Evolutionary conservation across 2,329 filamentous ascomycete genomes (phyloP).

Genomic region (Fusarium temperatum): DNA sequence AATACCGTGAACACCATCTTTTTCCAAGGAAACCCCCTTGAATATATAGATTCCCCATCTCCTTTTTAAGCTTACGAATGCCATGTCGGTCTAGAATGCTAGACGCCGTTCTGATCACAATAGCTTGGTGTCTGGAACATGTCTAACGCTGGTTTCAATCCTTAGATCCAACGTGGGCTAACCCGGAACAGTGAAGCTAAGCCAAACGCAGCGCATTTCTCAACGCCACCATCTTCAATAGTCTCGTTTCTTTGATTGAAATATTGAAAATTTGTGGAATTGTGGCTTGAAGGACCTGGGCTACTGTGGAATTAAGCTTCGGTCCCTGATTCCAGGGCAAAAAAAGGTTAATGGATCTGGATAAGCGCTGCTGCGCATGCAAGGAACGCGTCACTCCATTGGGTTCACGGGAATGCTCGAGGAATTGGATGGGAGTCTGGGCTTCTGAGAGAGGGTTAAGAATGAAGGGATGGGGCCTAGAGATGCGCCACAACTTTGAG

Average conservation of each 20-base stretch:
- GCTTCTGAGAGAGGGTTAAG: neutral
- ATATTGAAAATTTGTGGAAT: slow-evolving; percentile 18
- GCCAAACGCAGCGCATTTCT: neutral
- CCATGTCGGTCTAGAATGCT: slow-evolving; percentile 13
- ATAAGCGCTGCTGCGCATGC: neutral
- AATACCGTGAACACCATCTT: neutral
- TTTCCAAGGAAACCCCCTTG: neutral
- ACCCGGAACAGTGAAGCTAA: neutral
- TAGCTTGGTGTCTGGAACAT: slow-evolving; percentile 13
- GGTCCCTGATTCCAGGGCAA: slow-evolving; percentile 22
- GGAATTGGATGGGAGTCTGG: neutral
- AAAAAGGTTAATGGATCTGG: neutral
- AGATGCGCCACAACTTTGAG: too few species aligned
- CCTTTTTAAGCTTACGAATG: neutral
- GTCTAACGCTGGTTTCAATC: slow-evolving; percentile 1
- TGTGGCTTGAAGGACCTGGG: slow-evolving; percentile 5
- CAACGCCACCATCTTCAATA: slow-evolving; percentile 9
- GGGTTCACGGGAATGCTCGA: neutral
- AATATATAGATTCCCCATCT: slow-evolving; percentile 6
- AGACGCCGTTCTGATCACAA: neutral
- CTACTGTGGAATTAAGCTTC: slow-evolving; percentile 10
- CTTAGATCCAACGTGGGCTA: neutral
- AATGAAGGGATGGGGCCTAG: neutral
- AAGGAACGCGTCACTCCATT: neutral
- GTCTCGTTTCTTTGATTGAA: neutral